Base-by-base conservation (phyloP, 352 stramenopile species). In the Phytophthora sp. region DNA sequence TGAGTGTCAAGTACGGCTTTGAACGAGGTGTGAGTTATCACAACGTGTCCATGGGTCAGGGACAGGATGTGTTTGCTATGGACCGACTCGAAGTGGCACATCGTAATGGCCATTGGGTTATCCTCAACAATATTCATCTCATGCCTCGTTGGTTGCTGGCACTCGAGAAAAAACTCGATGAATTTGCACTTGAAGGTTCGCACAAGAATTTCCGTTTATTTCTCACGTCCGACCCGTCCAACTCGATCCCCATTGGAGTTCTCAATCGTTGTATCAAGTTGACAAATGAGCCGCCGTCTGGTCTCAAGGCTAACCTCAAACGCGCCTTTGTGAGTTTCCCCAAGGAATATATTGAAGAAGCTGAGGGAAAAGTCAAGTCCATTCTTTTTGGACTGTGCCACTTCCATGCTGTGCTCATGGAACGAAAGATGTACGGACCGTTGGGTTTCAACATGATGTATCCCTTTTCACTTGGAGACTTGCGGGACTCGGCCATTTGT, bases 371-470 rank as follows among this genome's bases (percentile, higher is more conserved):
- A 75, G 95, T 95, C 54, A 99, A 98, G 73, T 97, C 91, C 39
- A 99, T 99, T 69, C 74, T 99, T 21, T 99, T 99, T 75, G 96
- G 95, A 0, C 77, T 99, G 3, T 99, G 96, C 76, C 90, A 98
- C 79, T 99, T 99, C 76, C 96, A 99, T 70, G 95, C 96, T 11
- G 86, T 98, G 51, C 91, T 99, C 54, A 98, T 99, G 91, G 96
- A 99, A 73, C 88, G 96, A 30, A 99, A 99, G 73, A 97, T 98
- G 80, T 99, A 98, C 71, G 96, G 96, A 4, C 93, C 96, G 13
- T 93, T 98, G 57, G 96, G 96, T n/a, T 99, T 98, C 82, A 99
- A 99, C 68, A 99, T 99, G 95, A 98, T 98, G 79, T 99, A 99
- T 67, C 96, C 96, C 5, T 99, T 99, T 75, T 98, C 91, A 23